Base-by-base conservation (phyloP, 129 eudicot genomes). In the Deinandra increscens region DNA sequence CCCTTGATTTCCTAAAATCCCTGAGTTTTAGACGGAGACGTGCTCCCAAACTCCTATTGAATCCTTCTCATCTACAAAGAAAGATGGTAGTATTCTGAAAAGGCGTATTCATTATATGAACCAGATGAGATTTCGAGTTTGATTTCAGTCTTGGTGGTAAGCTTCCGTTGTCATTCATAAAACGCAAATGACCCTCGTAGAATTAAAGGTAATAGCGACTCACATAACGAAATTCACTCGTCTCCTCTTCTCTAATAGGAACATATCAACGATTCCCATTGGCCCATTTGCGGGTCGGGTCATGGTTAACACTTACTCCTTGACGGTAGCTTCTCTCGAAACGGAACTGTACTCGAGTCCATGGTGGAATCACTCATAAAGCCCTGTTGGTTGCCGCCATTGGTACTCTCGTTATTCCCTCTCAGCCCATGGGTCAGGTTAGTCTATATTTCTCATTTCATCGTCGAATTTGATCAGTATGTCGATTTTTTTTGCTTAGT, bases 371-470 rank as follows among this genome's bases (percentile, higher is more conserved):
- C 46, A 94, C 98, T 26, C 96, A 93, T 31, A 94, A 85, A 74
- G 99, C 99, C 9, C 79, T 94, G 15, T 80, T 89, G 62, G 99
- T 94, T 79, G 99, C 90, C 49, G 99, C 99, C 29, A 97, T 90
- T 60, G 99, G 99, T n/a, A 94, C 99, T 36, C 99, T 94, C 34
- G 85, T 94, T 68, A 49, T 94, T 37, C 99, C 99, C 20, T 88
- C 99, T 69, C 99, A 94, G 68, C 96, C 99, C 71, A 94, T 84
- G 88, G 96, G 97, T 48, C 97, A 94, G 99, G 99, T 92, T 3
- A 36, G 38, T 49, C 0, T 45, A 7, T 53, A 7, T 68, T n/a
- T 4, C 5, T 45, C 6, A 45, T 42, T 23, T 5, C 8, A n/a
- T 2, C 14, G 33, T 29, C 3, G 2, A 17, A 36, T 37, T 37